Base-by-base conservation (phyloP, 2,329 filamentous ascomycete genomes). In the Trichophyton simii region DNA sequence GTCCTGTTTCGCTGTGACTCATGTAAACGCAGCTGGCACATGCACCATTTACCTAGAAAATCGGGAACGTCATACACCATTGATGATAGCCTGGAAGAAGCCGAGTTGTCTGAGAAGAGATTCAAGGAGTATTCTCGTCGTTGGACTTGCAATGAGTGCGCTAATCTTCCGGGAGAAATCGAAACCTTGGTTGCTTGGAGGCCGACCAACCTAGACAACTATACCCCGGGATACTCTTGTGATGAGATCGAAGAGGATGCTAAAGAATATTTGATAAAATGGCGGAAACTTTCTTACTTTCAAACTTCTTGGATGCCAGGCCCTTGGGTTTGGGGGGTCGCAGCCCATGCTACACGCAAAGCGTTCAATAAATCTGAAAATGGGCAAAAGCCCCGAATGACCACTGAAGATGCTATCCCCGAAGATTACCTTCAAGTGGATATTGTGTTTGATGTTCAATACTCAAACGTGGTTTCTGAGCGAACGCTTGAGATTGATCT, bases 231-330 rank as follows among this genome's bases (percentile, higher is more conserved):
- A 1, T 77, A 80, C 59, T 75, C 77, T 0, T 79, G 80, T 57
- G 75, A 83, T 31, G 75, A 82, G 60, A 75, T 89, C n/a, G 73
- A 76, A 9, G 87, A 94, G 68, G 87, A 90, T 60, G 80, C 88
- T n/a, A 91, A 91, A 66, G 90, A 96, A 67, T 99, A 97, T 69
- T 81, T 99, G 1, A 77, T 99, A 67, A 96, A 94, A 71, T 97
- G 91, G 89, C 84, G 87, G 52, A 79, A 80, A 0, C 80, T 83
- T 61, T 96, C 92, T 0, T 95, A 96, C 69, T 87, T 86, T 65
- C 86, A 89, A 65, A 89, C 88, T 60, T 80, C 79, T 5, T 99
- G 95, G 94, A 88, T 90, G 80, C 84, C 90, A 8, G 94, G 92
- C 11, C 81, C 87, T 15, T 99, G 94, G 94, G 82, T 95, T 0